A percentile compares a stretch with the other conserved stretches of the same genome.
These are phyloP conservation scores for Cladobotryum mycophilum DNA, from an alignment of 2,329 filamentous ascomycete genomes.

Conservation along the genomic window DNA sequence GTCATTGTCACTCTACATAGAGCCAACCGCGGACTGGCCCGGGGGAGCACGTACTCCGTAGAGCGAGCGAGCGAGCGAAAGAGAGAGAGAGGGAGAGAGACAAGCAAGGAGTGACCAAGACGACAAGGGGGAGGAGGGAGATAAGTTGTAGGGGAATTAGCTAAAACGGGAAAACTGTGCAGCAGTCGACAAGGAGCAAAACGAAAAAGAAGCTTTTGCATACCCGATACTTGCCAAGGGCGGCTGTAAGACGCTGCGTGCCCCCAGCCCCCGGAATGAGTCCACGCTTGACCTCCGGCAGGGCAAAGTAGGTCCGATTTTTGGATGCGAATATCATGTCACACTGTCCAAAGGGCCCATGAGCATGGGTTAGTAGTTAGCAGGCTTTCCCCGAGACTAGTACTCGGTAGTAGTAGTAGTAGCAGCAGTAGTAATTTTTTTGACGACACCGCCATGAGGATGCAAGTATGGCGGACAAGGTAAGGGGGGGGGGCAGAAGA, in stretches of 20 bases:
- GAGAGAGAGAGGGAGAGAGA: neutral
- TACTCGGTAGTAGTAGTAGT: no score
- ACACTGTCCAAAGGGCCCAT: constrained; percentile 24
- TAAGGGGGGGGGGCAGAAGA: neutral
- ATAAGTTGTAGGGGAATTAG: neutral
- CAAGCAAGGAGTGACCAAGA: neutral
- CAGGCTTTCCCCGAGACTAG: neutral
- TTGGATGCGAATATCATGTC: constrained; percentile 33
- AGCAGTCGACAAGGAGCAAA: no score
- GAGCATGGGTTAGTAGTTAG: neutral
- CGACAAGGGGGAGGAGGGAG: constrained; percentile 1
- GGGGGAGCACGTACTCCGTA: no score
- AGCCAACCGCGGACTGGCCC: neutral
- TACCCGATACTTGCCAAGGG: constrained; percentile 37
- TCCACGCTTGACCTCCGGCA: constrained; percentile 35
- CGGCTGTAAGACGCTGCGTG: constrained; percentile 34
- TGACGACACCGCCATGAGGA: neutral
- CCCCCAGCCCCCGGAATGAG: constrained; percentile 35
- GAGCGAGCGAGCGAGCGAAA: no score
- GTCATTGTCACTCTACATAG: neutral
- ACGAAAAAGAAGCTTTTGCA: constrained; percentile 9
- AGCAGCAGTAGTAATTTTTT: no score
- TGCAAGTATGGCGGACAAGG: neutral
- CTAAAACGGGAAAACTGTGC: no score
- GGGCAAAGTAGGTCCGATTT: constrained; percentile 28